Percentiles rank a stretch among this genome's conserved stretches.
These are phyloP conservation scores for Amorphotheca resinae DNA, from an alignment of 495 filamentous ascomycete genomes.

Conservation along the genomic window DNA sequence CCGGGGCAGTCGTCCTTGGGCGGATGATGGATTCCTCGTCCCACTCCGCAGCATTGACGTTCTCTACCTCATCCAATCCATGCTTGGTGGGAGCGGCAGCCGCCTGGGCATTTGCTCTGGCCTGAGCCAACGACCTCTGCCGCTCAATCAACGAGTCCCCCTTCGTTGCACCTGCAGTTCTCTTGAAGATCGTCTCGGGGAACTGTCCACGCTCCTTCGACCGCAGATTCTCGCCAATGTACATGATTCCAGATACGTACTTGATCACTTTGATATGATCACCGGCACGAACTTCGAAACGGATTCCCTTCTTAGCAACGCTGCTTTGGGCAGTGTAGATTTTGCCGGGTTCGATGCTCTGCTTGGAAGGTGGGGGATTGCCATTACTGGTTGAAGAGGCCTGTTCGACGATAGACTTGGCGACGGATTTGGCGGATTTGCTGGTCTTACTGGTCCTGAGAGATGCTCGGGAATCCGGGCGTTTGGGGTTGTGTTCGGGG, in stretches of 20 bases:
- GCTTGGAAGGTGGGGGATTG: not conserved
- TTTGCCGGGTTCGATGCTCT: conserved; percentile 4
- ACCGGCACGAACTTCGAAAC: conserved; percentile 11
- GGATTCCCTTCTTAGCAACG: not conserved
- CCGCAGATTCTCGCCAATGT: conserved; percentile 7
- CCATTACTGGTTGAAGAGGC: not conserved
- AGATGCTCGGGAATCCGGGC: conserved; percentile 3
- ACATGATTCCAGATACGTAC: conserved; percentile 12
- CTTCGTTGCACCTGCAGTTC: not conserved
- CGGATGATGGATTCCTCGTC: not conserved
- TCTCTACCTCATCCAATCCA: conserved; percentile 2
- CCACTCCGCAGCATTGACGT: conserved; percentile 4
- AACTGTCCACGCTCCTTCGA: conserved; percentile 13
- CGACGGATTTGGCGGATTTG: not conserved
- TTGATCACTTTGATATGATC: conserved; percentile 16
- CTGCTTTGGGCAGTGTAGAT: conserved; percentile 12
- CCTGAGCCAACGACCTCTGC: not conserved
- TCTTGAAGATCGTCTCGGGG: conserved; percentile 11
- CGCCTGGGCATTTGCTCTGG: too few species aligned
- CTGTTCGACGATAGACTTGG: not conserved
- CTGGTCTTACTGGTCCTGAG: conserved; percentile 2
- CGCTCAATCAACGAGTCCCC: not conserved
- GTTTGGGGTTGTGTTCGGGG: conserved; percentile 5
- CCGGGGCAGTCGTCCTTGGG: not conserved
- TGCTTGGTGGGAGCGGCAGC: not conserved